Conservation (phyloP, 371 early-diverging fungal genomes). For the Mucor mucedo region DNA sequence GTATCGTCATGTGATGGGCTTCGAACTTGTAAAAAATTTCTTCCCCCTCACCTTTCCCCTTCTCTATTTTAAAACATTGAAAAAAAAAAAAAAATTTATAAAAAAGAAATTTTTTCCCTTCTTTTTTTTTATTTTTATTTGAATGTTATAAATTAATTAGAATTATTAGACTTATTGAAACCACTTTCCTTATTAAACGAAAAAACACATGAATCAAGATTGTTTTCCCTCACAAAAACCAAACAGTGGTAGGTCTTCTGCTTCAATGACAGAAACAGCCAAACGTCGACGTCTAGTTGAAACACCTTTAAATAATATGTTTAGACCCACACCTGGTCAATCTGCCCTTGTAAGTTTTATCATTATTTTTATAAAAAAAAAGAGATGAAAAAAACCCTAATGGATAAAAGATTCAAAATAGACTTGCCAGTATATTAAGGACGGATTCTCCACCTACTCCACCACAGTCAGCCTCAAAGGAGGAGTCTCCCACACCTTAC, state of each 20-base stretch:
- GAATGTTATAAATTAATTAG: not conserved
- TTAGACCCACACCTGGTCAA: constrained; percentile 4
- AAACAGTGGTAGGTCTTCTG: constrained; percentile 15
- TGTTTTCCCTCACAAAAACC: constrained; percentile 7
- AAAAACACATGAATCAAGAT: not conserved
- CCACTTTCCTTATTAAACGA: too few species aligned
- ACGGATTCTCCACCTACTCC: not conserved
- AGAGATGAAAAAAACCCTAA: not conserved
- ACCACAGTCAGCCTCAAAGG: not conserved
- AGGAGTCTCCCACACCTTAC: too few species aligned
- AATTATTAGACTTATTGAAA: too few species aligned
- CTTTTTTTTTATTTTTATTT: not conserved
- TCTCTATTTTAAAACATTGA: too few species aligned
- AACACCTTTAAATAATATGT: constrained; percentile 1
- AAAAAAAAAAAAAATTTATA: too few species aligned
- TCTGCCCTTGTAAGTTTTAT: constrained; percentile 12
- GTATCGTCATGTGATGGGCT: too few species aligned
- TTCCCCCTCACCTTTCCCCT: too few species aligned
- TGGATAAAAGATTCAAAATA: not conserved
- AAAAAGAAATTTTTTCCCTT: not conserved
- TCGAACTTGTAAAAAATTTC: too few species aligned
- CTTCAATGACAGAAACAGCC: constrained; percentile 2
- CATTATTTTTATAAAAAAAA: not conserved
- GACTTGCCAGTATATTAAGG: constrained; percentile 1
- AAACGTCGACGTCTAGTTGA: constrained; percentile 19